These are phyloP conservation scores for Bretschneidera sinensis DNA, from an alignment of 345 rosid genomes.

Conservation along the genomic window DNA sequence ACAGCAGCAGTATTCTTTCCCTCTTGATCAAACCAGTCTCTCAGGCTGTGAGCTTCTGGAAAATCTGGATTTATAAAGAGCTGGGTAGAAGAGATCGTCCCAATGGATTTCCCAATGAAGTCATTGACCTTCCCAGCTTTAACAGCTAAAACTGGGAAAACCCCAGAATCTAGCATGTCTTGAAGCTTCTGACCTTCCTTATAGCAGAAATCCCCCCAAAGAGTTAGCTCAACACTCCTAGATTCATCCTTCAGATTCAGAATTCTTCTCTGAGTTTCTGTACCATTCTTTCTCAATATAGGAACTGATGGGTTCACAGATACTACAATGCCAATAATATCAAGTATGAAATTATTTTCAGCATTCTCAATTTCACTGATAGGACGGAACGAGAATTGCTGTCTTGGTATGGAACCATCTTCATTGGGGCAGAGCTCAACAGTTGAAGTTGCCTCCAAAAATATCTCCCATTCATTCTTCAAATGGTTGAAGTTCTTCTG, in stretches of 20 bases:
- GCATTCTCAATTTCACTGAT: conserved; percentile 74
- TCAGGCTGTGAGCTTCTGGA: conserved; percentile 57
- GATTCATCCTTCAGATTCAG: conserved; percentile 78
- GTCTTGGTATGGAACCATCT: conserved; percentile 80
- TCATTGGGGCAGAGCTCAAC: conserved; percentile 76
- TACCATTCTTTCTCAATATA: conserved; percentile 83
- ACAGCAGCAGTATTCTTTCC: conserved; percentile 53
- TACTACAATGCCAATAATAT: conserved; percentile 68
- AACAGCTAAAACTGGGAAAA: conserved; percentile 68
- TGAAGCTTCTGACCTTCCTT: conserved; percentile 78
- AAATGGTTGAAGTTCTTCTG: conserved; percentile 84
- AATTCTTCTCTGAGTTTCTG: conserved; percentile 90
- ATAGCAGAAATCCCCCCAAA: conserved; percentile 92
- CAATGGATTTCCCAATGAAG: conserved; percentile 80
- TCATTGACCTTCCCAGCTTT: conserved; percentile 87
- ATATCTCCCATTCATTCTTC: conserved; percentile 88
- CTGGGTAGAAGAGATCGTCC: conserved; percentile 77
- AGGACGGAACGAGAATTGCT: conserved; percentile 79
- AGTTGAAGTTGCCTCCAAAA: conserved; percentile 72
- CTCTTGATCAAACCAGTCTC: conserved; percentile 74
- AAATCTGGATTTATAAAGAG: conserved; percentile 79
- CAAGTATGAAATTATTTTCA: conserved; percentile 71
- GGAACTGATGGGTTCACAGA: conserved; percentile 78
- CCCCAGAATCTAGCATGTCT: conserved; percentile 66
- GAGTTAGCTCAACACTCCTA: conserved; percentile 67